Evolutionary conservation across 148 eudicot species (phyloP), one percentile per base, ranked within the genome.

Genomic region (Nepenthes mirabilis): DNA sequence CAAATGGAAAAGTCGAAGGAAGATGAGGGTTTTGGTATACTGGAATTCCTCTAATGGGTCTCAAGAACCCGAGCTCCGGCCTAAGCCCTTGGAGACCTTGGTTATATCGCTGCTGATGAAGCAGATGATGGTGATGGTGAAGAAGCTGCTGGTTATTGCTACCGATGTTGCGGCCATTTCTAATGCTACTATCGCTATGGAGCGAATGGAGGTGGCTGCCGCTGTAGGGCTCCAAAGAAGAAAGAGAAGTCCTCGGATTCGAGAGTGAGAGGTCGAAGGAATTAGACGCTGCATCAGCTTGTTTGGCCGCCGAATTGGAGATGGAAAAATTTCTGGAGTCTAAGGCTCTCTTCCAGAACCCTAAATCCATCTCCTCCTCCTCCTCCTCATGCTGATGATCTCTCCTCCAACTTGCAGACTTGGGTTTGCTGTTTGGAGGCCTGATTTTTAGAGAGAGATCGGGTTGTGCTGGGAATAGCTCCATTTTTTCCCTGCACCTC

Each of bases 41-140:
- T 7, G 95, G 97, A 65, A 87, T 83, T 36, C 95, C 97, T 73
- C 87, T 81, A 51, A 91, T 91, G 59, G 97, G 97, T 70, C 86
- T 75, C 66, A 85, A 60, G 62, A 75, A 83, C 33, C 77, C 80
- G 37, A 81, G 64, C 37, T 87, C 80, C 0, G 60, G 55, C 33
- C 68, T 56, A 1, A 55, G 35, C 35, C 55, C 55, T n/a, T 52
- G 55, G 55, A 13, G 56, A 9, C 47, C 47, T 58, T 52, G 57
- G 36, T 14, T 23, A 23, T 23, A 23, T 23, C 23, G 23, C 23
- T 23, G 33, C 34, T 58, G 48, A 9, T 11, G 60, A 57, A 40
- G 8, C 6, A 40, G 4, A 3, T 68, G 57, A 1, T 68, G 69
- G 23, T 43, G 47, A 37, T 48, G 65, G 50, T 63, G 65, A 34